Evolutionary conservation across 345 rosid species (phyloP).

Genomic region (Bretschneidera sinensis): DNA sequence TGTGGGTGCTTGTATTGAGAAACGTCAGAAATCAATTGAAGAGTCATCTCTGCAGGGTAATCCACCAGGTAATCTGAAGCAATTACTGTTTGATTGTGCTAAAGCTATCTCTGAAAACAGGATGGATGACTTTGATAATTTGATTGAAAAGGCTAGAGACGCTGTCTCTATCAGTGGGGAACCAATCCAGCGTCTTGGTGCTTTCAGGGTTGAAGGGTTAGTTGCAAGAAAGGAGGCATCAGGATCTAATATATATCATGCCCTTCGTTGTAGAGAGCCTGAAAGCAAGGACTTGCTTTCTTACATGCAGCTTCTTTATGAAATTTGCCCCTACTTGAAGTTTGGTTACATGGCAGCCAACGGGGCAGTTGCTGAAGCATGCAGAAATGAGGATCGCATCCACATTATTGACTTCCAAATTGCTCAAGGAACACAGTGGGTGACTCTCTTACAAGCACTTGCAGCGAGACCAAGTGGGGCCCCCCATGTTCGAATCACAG

Average conservation of each 20-base stretch:
- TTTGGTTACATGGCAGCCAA: constrained; percentile 83
- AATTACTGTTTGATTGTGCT: constrained; percentile 57
- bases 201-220: constrained; percentile 61
- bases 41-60: constrained; percentile 17
- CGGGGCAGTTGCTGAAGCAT: constrained; percentile 75
- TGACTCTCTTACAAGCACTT: constrained; percentile 69
- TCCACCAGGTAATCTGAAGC: constrained; percentile 40
- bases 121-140: constrained; percentile 34
- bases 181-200: constrained; percentile 67
- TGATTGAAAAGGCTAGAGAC: constrained; percentile 39
- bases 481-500: constrained; percentile 65
- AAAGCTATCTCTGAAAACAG: constrained; percentile 43
- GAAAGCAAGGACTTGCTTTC: constrained; percentile 60
- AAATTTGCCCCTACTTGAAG: constrained; percentile 73
- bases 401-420: constrained; percentile 72
- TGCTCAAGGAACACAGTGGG: constrained; percentile 64
- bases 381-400: constrained; percentile 49
- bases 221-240: constrained; percentile 57
- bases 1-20: constrained; percentile 31
- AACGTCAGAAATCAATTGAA: constrained; percentile 25
- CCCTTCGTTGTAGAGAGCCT: constrained; percentile 55
- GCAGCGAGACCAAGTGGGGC: constrained; percentile 66
- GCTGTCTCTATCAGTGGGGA: constrained; percentile 50
- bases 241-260: constrained; percentile 40
- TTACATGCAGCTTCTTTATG: constrained; percentile 54